These are phyloP conservation scores for Salix dunnii DNA, from an alignment of 345 rosid genomes.

Conservation along the genomic window DNA sequence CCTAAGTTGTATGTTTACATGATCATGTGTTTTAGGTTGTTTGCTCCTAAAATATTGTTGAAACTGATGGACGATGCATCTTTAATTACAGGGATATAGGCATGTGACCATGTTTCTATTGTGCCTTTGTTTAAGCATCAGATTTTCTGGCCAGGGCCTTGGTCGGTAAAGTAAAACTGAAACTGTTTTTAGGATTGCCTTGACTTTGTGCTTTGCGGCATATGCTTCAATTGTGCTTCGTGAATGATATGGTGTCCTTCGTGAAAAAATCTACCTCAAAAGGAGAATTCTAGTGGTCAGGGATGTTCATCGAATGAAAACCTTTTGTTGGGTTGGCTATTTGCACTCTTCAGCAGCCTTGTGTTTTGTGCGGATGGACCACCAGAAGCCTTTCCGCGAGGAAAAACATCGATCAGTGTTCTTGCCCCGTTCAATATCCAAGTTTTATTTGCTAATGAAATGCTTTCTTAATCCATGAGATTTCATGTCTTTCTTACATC, in stretches of 20 bases:
- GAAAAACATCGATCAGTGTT: not conserved
- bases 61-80: not conserved
- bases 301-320: not conserved
- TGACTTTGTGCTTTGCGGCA: not conserved
- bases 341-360: no score
- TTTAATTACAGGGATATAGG: not conserved
- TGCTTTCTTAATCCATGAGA: not conserved
- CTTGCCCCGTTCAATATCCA: not conserved
- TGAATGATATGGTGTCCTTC: not conserved
- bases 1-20: not conserved
- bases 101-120: not conserved
- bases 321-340: not conserved
- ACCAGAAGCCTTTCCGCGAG: no score
- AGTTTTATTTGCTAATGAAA: not conserved
- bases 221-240: not conserved
- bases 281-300: not conserved
- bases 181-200: not conserved
- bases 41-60: not conserved
- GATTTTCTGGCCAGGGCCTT: not conserved
- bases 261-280: not conserved
- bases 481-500: not conserved
- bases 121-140: not conserved
- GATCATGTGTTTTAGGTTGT: not conserved
- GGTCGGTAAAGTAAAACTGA: not conserved
- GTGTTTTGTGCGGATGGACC: no score